Evolutionary conservation across 257 asterid species (phyloP).

Genomic region (Petunia axillaris): DNA sequence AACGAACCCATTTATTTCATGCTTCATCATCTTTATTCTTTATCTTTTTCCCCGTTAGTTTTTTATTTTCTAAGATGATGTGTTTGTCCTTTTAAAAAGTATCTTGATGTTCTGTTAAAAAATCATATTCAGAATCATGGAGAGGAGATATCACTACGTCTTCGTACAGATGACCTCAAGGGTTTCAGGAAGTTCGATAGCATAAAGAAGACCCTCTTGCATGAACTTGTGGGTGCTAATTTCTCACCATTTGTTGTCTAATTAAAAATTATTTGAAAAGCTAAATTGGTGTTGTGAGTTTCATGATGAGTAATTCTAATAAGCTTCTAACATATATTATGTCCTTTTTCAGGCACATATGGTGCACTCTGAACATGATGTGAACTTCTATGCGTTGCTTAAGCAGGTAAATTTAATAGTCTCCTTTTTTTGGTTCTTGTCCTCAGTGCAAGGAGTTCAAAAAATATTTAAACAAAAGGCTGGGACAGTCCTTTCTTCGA

Average conservation of each 20-base stretch:
- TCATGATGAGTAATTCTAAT: neutral
- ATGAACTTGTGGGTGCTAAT: constrained; percentile 68
- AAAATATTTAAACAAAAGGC: neutral
- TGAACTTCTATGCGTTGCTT: constrained; percentile 72
- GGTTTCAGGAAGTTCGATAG: constrained; percentile 92
- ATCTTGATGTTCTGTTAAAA: constrained; percentile 29
- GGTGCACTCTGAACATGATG: constrained; percentile 87
- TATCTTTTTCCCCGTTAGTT: neutral
- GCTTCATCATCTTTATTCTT: neutral
- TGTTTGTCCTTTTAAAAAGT: constrained; percentile 29
- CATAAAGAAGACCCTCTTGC: constrained; percentile 88
- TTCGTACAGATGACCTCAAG: constrained; percentile 92
- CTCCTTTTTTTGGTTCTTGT: constrained; percentile 19
- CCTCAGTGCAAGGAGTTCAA: constrained; percentile 16
- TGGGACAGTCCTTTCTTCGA: neutral
- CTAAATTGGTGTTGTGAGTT: constrained; percentile 9
- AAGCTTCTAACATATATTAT: neutral
- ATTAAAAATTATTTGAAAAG: constrained; percentile 4
- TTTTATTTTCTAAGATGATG: constrained; percentile 23
- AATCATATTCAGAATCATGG: constrained; percentile 70
- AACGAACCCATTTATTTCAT: neutral
- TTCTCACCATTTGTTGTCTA: constrained; percentile 19
- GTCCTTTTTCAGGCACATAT: constrained; percentile 75
- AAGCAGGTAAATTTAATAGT: constrained; percentile 56
- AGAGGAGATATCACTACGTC: constrained; percentile 93